Evolutionary conservation across 768 basidiomycete species (phyloP), one percentile per base, ranked within the genome.

Genomic region (Trametes gibbosa): DNA sequence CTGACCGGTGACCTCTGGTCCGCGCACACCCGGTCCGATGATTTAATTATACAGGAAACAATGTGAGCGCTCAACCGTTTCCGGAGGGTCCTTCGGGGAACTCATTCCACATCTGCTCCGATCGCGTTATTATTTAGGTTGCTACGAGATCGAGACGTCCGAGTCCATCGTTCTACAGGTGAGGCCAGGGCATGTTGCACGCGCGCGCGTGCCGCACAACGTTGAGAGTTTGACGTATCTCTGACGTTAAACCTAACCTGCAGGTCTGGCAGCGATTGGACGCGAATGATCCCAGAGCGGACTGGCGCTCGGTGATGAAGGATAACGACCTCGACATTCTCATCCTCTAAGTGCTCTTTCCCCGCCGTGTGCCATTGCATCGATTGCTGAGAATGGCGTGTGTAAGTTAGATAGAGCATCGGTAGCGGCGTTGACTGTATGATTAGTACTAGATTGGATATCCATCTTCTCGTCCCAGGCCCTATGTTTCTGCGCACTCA

Each of bases 141-240:
- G 68, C 63, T 74, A 72, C 68, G 75, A 78, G 66, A 70, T 77
- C 51, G 72, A 75, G 61, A 72, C 73, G 21, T 65, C 69, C 39
- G 72, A 76, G 48, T 62, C 70, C 62, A 69, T 75, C 61, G 69
- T 74, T 25, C 62, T 68, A 17, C 61, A 70, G 69, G 72, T 72
- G 56, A 50, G 71, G 65, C 61, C 37, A 45, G 40, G 56, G 63
- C 59, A 60, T 58, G 55, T 34, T 21, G 53, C 45, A n/a, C n/a
- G 42, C 42, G 12, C n/a, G 5, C 37, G 46, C 46, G 17, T 48
- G 46, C 27, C 24, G 46, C 8, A 48, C 46, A 32, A 32, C 46
- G 46, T 48, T 32, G 27, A 48, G 46, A 16, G 46, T 58, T 50
- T 57, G 55, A 56, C 56, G 48, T 58, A 59, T 54, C 14, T 23